A percentile compares a stretch with the other conserved stretches of the same genome.
These are phyloP conservation scores for Saccharomyces jurei DNA, from an alignment of 805 yeast genomes.

Conservation along the genomic window DNA sequence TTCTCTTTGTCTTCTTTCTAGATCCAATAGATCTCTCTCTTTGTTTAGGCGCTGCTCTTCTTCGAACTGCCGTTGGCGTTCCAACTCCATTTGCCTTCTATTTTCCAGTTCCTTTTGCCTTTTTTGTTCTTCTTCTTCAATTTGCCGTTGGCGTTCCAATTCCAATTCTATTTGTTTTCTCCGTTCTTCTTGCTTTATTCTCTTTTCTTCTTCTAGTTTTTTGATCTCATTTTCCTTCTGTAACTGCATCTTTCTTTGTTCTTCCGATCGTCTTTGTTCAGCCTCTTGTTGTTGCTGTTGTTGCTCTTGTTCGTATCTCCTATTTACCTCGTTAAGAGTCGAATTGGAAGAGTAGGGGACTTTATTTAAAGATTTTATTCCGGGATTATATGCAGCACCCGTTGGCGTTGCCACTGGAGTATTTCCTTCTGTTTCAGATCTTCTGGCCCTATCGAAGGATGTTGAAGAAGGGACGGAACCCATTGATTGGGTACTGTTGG, in stretches of 20 bases:
- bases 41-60: constrained; percentile 2
- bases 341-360: constrained; percentile 20
- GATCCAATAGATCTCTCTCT: not conserved
- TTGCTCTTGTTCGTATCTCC: constrained; percentile 4
- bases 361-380: constrained; percentile 11
- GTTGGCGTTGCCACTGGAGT: not conserved
- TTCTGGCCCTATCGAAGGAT: not conserved
- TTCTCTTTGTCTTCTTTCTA: not conserved
- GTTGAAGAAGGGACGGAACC: not conserved
- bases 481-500: not conserved
- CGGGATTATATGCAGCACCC: not conserved
- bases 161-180: not conserved
- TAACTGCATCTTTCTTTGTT: constrained; percentile 1
- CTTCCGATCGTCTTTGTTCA: constrained; percentile 2
- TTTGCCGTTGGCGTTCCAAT: not conserved
- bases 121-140: not conserved
- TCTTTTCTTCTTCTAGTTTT: not conserved
- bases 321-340: constrained; percentile 16
- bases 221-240: constrained; percentile 3
- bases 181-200: not conserved
- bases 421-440: not conserved
- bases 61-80: constrained; percentile 1
- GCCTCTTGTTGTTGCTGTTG: constrained; percentile 2
- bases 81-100: not conserved
- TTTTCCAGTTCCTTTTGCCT: not conserved